These are phyloP conservation scores for Orbilia oligospora DNA, from an alignment of 2,329 filamentous ascomycete species.

Conservation along the genomic window DNA sequence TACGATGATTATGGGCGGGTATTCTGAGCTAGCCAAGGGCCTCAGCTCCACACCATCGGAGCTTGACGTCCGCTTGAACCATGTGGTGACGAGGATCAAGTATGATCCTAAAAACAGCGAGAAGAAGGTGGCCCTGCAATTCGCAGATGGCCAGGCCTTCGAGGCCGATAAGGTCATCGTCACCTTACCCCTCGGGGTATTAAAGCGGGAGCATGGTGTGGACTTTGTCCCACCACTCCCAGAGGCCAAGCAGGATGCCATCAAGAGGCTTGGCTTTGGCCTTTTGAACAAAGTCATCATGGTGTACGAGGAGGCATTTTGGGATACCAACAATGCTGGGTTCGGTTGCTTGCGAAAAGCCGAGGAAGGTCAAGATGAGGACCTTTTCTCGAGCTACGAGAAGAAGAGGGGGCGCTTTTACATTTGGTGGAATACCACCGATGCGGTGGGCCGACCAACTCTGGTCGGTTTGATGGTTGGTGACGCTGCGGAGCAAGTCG, in stretches of 20 bases:
- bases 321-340: constrained; percentile 90
- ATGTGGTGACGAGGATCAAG: constrained; percentile 78
- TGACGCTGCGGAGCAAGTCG: constrained; percentile 90
- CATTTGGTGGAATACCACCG: constrained; percentile 96
- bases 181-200: constrained; percentile 88
- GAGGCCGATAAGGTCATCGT: constrained; percentile 93
- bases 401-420: constrained; percentile 77
- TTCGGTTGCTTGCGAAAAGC: constrained; percentile 90
- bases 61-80: constrained; percentile 82
- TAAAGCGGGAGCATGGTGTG: constrained; percentile 82
- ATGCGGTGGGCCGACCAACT: constrained; percentile 83
- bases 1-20: constrained; percentile 92
- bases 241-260: constrained; percentile 83
- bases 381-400: constrained; percentile 63
- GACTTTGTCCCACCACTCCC: constrained; percentile 93
- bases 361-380: constrained; percentile 59
- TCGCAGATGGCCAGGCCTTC: constrained; percentile 73
- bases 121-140: constrained; percentile 61
- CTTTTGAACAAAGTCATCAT: constrained; percentile 95
- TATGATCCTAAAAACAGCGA: constrained; percentile 70
- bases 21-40: constrained; percentile 91
- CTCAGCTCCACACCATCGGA: constrained; percentile 82
- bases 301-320: constrained; percentile 90
- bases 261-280: constrained; percentile 89
- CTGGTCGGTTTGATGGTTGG: constrained; percentile 92